These are phyloP conservation scores for Hericium coralloides DNA, from an alignment of 768 basidiomycete genomes.

Conservation along the genomic window DNA sequence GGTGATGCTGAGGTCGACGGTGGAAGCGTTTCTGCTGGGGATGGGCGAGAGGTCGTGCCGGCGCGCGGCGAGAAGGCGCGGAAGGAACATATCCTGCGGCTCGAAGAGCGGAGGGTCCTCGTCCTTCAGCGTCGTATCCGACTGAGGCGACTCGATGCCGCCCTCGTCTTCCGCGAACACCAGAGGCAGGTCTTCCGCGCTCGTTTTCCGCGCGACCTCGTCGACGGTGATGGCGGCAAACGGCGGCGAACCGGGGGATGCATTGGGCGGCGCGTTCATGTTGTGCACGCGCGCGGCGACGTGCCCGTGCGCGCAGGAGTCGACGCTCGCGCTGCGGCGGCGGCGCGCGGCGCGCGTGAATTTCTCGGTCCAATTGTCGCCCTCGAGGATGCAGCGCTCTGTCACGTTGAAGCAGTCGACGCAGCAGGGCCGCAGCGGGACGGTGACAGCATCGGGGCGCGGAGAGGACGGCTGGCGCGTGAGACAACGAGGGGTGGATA, in stretches of 20 bases:
- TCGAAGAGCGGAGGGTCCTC: background rate
- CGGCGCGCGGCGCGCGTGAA: constrained; percentile 56
- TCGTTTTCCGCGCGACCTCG: background rate
- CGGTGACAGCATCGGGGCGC: constrained; percentile 32
- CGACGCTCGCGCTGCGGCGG: constrained; percentile 33
- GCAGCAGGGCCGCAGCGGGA: constrained; percentile 70
- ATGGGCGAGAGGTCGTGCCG: constrained; percentile 8
- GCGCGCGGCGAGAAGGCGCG: constrained; percentile 5
- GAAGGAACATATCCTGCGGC: constrained; percentile 1
- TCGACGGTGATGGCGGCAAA: constrained; percentile 7
- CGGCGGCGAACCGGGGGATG: background rate
- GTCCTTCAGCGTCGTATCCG: background rate
- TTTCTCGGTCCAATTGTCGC: constrained; percentile 51
- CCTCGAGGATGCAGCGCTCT: constrained; percentile 46
- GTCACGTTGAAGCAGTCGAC: constrained; percentile 49
- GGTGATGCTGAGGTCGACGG: constrained; percentile 1
- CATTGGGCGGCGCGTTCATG: background rate
- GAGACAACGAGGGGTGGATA: background rate
- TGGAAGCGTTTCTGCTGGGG: constrained; percentile 9
- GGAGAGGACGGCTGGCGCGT: constrained; percentile 9
- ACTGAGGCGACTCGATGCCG: background rate
- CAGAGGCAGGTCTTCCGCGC: background rate
- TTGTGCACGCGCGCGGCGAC: background rate
- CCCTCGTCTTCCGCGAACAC: background rate
- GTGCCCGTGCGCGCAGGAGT: constrained; percentile 10